phyloP scores from a whole-genome alignment of 1,139 yeast genomes.

The Hansenula anomala region DNA sequence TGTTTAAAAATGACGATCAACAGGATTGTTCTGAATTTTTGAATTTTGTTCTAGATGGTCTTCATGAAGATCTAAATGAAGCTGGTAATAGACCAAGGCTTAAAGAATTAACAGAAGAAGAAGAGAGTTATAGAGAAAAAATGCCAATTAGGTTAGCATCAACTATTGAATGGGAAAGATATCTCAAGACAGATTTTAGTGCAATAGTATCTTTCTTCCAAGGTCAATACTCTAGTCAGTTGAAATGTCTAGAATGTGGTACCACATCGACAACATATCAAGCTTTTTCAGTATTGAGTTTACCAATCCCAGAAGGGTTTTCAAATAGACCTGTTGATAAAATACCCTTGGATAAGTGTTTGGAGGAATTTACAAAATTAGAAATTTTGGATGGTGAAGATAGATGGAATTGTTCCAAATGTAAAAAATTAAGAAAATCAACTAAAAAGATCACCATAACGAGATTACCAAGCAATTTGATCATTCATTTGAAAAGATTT shows the following conservation, averaged over 20 bases:
- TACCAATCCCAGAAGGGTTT: slow-evolving; percentile 56
- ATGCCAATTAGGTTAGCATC: slow-evolving; percentile 82
- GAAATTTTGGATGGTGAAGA: slow-evolving; percentile 77
- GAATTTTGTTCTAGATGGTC: slow-evolving; percentile 74
- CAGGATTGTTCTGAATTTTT: slow-evolving; percentile 94
- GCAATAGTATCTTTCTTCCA: slow-evolving; percentile 82
- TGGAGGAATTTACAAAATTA: slow-evolving; percentile 59
- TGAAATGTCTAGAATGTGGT: slow-evolving; percentile 72
- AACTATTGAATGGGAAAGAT: slow-evolving; percentile 92
- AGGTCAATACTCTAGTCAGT: slow-evolving; percentile 82
- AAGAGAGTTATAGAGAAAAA: slow-evolving; percentile 69
- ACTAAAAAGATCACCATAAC: slow-evolving; percentile 67
- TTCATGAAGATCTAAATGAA: slow-evolving; percentile 86
- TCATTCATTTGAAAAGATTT: slow-evolving; percentile 79
- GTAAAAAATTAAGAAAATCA: slow-evolving; percentile 63
- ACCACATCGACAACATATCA: slow-evolving; percentile 85
- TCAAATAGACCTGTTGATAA: slow-evolving; percentile 17
- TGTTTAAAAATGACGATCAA: slow-evolving; percentile 73
- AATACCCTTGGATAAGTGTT: slow-evolving; percentile 56
- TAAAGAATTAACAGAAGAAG: slow-evolving; percentile 63
- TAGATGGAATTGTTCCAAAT: slow-evolving; percentile 85
- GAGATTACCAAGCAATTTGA: slow-evolving; percentile 65
- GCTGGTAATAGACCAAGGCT: slow-evolving; percentile 50
- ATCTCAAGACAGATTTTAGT: slow-evolving; percentile 78
- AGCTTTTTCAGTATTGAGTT: slow-evolving; percentile 68